phyloP scores from a whole-genome alignment of 176 grass and related monocot species.

The Paspalum vaginatum region DNA sequence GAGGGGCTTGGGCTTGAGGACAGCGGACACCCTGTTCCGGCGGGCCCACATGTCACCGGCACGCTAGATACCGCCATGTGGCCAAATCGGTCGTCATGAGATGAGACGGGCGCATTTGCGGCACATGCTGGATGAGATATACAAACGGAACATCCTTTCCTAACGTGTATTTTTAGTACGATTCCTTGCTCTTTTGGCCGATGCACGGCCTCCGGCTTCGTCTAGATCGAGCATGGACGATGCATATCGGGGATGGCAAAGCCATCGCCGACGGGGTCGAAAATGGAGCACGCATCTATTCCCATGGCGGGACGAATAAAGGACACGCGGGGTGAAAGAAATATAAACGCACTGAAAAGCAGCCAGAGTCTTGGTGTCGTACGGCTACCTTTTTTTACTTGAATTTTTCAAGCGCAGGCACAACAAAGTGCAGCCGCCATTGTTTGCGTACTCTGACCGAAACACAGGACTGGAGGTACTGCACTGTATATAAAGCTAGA shows the following conservation, averaged over 20 bases:
- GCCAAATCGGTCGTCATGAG: conserved; percentile 1
- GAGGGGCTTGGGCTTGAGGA: background rate
- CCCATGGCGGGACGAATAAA: background rate
- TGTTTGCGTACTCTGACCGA: conserved; percentile 40
- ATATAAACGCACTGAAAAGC: conserved; percentile 3
- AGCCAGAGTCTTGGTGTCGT: conserved; percentile 4
- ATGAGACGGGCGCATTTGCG: background rate
- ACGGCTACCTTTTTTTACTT: background rate
- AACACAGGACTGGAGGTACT: background rate
- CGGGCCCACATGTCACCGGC: background rate
- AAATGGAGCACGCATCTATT: background rate
- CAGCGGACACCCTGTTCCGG: background rate
- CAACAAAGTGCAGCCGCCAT: background rate
- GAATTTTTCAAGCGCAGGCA: background rate
- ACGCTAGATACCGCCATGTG: conserved; percentile 11
- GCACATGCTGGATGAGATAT: background rate
- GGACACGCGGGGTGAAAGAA: background rate
- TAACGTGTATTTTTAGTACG: conserved; percentile 22
- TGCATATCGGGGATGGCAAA: background rate
- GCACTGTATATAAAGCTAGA: background rate
- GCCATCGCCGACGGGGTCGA: background rate
- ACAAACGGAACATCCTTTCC: background rate
- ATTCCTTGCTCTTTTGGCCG: conserved; percentile 43
- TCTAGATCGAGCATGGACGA: conserved; percentile 24
- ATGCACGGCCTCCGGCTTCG: conserved; percentile 6